Base-by-base conservation (phyloP, 1,139 yeast genomes). In the Candida labiduridarum region DNA sequence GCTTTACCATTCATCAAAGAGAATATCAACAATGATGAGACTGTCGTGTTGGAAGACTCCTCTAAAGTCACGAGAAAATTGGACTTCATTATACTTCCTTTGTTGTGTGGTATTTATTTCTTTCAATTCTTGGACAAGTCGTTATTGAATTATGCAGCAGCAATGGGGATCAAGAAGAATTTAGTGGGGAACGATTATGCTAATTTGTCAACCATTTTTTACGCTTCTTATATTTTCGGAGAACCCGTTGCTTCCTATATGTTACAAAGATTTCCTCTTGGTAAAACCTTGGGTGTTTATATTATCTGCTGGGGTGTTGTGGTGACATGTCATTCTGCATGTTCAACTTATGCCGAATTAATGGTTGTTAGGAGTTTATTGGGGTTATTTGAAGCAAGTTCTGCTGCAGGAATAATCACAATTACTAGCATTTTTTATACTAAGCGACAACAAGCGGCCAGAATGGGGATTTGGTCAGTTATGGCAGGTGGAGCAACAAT, bases 91-190 rank as follows among this genome's bases (percentile, higher is more conserved):
- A 63, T 73, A 27, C 50, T 76, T 44, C 68, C 78, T 0, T 46
- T 76, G 11, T 55, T 75, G 42, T 71, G 76, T 49, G 62, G 68
- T 11, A 66, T 74, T 48, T 78, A 77, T 56, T 72, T 76, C 51
- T 61, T 76, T 30, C 80, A 76, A 55, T 76, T 71, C 56, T 59
- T 78, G 44, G 82, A 78, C 54, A 78, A 78, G 56, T 64, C 74
- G 6, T 61, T 75, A 8, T 61, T 77, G 39, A 74, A 75, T 54
- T 78, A 76, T 59, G 76, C 83, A 2, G 79, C 80, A 1, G 81
- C 78, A 1, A 78, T 78, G 81, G 83, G 83, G 1, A 72, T 79
- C 46, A 74, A 73, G 57, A 59, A 62, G 7, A 58, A 64, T 46
- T 53, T 65, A 34, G 61, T 60, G 11, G 69, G 75, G 29, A 65